Conservation (phyloP, 768 basidiomycete species). For the Lyophyllum atratum region DNA sequence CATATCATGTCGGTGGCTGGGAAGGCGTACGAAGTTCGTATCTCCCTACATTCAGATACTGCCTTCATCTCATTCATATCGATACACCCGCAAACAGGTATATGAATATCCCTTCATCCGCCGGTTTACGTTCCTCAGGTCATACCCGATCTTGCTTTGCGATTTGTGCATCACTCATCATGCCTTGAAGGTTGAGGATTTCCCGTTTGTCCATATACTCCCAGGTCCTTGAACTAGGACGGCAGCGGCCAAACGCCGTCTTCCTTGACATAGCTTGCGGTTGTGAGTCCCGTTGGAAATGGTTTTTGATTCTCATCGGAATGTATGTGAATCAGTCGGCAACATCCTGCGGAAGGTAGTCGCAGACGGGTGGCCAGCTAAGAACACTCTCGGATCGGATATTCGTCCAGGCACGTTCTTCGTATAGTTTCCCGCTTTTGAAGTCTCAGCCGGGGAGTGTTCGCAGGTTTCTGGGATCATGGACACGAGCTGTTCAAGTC, state of each 20-base stretch:
- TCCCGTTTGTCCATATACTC: slow-evolving; percentile 27
- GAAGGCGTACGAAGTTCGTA: slow-evolving; percentile 29
- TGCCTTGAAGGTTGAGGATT: slow-evolving; percentile 24
- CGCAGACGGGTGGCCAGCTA: slow-evolving; percentile 33
- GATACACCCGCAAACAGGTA: slow-evolving; percentile 16
- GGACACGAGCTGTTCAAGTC: slow-evolving; percentile 55
- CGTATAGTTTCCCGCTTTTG: background rate
- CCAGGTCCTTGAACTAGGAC: slow-evolving; percentile 23
- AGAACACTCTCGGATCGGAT: slow-evolving; percentile 31
- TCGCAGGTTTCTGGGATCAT: slow-evolving; percentile 52
- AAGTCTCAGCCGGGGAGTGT: background rate
- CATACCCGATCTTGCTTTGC: no score
- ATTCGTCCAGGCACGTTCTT: slow-evolving; percentile 26
- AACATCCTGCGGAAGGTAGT: slow-evolving; percentile 32
- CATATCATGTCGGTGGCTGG: slow-evolving; percentile 32
- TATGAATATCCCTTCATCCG: slow-evolving; percentile 34
- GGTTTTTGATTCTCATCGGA: background rate
- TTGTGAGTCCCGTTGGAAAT: slow-evolving; percentile 19
- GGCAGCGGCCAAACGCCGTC: slow-evolving; percentile 22
- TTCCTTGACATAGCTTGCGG: slow-evolving; percentile 37
- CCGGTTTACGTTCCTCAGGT: slow-evolving; percentile 23
- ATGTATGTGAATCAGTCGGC: no score
- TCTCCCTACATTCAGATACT: no score
- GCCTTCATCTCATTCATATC: no score
- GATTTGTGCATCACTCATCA: no score